Percentiles rank a stretch among this genome's conserved stretches.
Evolutionary conservation across 1,139 yeast species (phyloP).

Genomic region (Hansenula lynferdii): DNA sequence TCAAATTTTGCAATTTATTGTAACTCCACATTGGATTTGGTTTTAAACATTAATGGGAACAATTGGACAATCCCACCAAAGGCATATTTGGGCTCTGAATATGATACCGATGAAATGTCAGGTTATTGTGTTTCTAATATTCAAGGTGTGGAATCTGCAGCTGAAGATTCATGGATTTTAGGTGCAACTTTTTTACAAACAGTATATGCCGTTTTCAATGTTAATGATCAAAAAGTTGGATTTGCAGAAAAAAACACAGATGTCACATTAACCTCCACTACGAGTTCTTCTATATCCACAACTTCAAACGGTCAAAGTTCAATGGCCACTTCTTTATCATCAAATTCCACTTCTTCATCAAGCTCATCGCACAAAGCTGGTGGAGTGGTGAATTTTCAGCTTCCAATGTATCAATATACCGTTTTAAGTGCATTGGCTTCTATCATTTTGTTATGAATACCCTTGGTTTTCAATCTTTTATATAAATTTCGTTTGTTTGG

Average conservation of each 20-base stretch:
- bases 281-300: slow-evolving; percentile 6
- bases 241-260: slow-evolving; percentile 36
- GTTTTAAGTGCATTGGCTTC: not conserved
- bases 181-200: slow-evolving; percentile 59
- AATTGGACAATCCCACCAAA: slow-evolving; percentile 41
- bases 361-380: slow-evolving; percentile 4
- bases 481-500: not conserved
- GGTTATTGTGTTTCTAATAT: slow-evolving; percentile 65
- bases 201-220: slow-evolving; percentile 57
- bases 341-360: slow-evolving; percentile 6
- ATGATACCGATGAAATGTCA: slow-evolving; percentile 28
- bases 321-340: slow-evolving; percentile 6
- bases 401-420: not conserved
- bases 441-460: not conserved
- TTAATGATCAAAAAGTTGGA: slow-evolving; percentile 45
- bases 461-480: not conserved
- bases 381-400: not conserved
- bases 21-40: slow-evolving; percentile 36
- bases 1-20: slow-evolving; percentile 58
- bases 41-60: slow-evolving; percentile 36
- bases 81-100: slow-evolving; percentile 45
- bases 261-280: slow-evolving; percentile 18
- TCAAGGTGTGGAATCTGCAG: slow-evolving; percentile 44
- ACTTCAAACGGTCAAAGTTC: slow-evolving; percentile 2
- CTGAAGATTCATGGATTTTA: slow-evolving; percentile 36